These are phyloP conservation scores for Xylariaceae sp. DNA, from an alignment of 2,329 filamentous ascomycete species.

Conservation along the genomic window DNA sequence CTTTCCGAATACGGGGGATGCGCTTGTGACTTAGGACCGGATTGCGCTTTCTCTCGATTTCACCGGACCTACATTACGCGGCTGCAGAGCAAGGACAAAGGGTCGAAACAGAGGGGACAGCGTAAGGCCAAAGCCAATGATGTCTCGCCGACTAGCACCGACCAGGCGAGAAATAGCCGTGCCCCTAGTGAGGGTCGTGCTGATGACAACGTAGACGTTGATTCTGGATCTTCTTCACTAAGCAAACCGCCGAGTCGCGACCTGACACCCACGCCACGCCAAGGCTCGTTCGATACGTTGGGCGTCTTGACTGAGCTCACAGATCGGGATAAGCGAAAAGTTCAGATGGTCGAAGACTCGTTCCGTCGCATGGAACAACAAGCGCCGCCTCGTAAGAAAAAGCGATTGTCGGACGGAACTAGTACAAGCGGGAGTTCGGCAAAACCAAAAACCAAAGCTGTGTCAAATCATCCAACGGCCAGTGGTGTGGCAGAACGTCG, in stretches of 20 bases:
- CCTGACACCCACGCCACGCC: slow-evolving; percentile 52
- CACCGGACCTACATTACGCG: slow-evolving; percentile 52
- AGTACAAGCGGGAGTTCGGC: slow-evolving; percentile 25
- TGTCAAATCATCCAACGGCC: slow-evolving; percentile 15
- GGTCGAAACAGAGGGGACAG: slow-evolving; percentile 43
- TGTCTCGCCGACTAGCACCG: slow-evolving; percentile 57
- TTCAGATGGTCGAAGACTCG: slow-evolving; percentile 59
- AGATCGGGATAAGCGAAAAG: slow-evolving; percentile 61
- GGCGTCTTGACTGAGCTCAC: slow-evolving; percentile 59
- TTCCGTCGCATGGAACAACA: slow-evolving; percentile 59
- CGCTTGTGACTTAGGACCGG: slow-evolving; percentile 60
- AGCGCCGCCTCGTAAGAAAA: slow-evolving; percentile 55
- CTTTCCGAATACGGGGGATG: slow-evolving; percentile 75
- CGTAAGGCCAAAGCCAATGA: slow-evolving; percentile 51
- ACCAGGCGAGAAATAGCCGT: slow-evolving; percentile 57
- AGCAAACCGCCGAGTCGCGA: slow-evolving; percentile 65
- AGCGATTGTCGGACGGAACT: slow-evolving; percentile 53
- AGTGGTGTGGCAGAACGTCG: slow-evolving; percentile 36
- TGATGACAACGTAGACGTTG: slow-evolving; percentile 51
- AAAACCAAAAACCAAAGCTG: slow-evolving; percentile 36
- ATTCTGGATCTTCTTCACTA: slow-evolving; percentile 50
- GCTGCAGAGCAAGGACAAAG: slow-evolving; percentile 36
- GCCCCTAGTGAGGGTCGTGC: slow-evolving; percentile 56
- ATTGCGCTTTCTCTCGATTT: slow-evolving; percentile 60
- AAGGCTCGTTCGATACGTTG: slow-evolving; percentile 55